Conservation (phyloP, 345 rosid species). For the Crucihimalaya himalaica region DNA sequence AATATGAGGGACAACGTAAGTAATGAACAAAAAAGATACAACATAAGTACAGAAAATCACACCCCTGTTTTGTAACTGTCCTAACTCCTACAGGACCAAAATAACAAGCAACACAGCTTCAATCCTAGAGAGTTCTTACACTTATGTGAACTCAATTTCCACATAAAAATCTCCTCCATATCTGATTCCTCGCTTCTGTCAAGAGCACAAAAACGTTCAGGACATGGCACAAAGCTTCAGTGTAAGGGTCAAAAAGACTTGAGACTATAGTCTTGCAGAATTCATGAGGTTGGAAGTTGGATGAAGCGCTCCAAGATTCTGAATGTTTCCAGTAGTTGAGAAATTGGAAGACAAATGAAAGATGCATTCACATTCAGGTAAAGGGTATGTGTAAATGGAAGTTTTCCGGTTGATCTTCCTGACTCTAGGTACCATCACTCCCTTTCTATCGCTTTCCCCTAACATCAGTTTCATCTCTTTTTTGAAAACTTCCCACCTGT, state of each 20-base stretch:
- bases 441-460: constrained; percentile 79
- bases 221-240: constrained; percentile 16
- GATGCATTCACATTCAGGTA: constrained; percentile 86
- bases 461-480: constrained; percentile 72
- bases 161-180: constrained; percentile 14
- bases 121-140: constrained; percentile 19
- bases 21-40: constrained; percentile 6
- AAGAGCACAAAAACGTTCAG: constrained; percentile 18
- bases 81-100: constrained; percentile 21
- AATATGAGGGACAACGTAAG: constrained; percentile 1
- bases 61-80: constrained; percentile 19
- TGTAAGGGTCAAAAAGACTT: constrained; percentile 22
- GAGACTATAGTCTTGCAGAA: constrained; percentile 21
- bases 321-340: constrained; percentile 42
- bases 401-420: constrained; percentile 83
- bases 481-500: constrained; percentile 80
- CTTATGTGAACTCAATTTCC: background rate
- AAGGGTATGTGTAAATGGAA: constrained; percentile 78
- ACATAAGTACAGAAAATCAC: constrained; percentile 29
- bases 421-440: constrained; percentile 76
- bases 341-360: constrained; percentile 51
- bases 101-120: constrained; percentile 14
- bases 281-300: constrained; percentile 32
- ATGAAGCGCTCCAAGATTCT: constrained; percentile 36
- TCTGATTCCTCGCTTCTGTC: constrained; percentile 12